phyloP scores from a whole-genome alignment of 2,329 filamentous ascomycete species.

The Arachnomyces sp. region DNA sequence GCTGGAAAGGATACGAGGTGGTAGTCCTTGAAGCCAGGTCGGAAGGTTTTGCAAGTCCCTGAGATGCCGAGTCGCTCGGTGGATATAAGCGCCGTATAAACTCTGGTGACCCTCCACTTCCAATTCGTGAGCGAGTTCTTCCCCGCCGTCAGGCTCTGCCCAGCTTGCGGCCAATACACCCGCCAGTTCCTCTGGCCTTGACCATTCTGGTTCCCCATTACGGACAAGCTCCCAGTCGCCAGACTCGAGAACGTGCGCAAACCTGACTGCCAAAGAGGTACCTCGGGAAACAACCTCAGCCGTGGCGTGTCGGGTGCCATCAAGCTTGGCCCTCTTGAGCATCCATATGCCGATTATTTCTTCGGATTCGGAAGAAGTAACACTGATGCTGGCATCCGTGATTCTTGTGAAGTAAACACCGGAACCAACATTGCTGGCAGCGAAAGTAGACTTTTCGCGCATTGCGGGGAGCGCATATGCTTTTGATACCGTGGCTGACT shows the following conservation, averaged over 20 bases:
- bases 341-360: conserved; percentile 69
- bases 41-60: conserved; percentile 67
- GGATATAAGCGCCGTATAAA: conserved; percentile 70
- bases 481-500: conserved; percentile 60
- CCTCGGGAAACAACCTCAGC: conserved; percentile 74
- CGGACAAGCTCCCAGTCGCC: conserved; percentile 76
- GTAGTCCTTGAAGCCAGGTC: conserved; percentile 60
- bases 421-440: conserved; percentile 65
- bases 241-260: conserved; percentile 56
- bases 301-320: conserved; percentile 56
- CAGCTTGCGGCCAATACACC: conserved; percentile 71
- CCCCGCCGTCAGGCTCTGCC: conserved; percentile 65
- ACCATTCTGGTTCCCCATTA: conserved; percentile 75
- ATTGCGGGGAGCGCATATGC: conserved; percentile 71
- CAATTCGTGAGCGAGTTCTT: conserved; percentile 68
- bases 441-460: conserved; percentile 63
- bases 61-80: conserved; percentile 74
- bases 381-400: conserved; percentile 61
- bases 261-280: conserved; percentile 66
- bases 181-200: conserved; percentile 71
- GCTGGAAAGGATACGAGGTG: conserved; percentile 58
- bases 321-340: conserved; percentile 40
- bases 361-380: conserved; percentile 69
- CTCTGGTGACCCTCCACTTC: conserved; percentile 82
- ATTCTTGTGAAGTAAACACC: conserved; percentile 86